These are phyloP conservation scores for Clitoria ternatea DNA, from an alignment of 306 rosid genomes.

Conservation along the genomic window DNA sequence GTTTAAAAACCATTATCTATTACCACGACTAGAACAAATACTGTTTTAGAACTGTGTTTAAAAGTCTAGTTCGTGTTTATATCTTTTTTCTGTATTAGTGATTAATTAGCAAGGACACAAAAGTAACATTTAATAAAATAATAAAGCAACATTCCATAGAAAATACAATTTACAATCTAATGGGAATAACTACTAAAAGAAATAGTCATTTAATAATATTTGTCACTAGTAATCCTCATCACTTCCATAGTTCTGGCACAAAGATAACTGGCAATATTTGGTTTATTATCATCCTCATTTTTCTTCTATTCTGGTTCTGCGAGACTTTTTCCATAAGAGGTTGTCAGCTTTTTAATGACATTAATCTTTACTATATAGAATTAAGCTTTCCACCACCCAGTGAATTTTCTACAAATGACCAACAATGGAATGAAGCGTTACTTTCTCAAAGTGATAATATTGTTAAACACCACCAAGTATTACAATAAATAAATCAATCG, in stretches of 20 bases:
- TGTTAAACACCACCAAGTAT: background rate
- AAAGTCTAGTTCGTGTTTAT: no score
- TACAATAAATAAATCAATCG: background rate
- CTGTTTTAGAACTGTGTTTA: no score
- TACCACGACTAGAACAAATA: no score
- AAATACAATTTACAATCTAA: no score
- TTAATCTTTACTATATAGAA: slow-evolving; percentile 49
- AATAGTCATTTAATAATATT: no score
- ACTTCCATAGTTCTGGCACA: slow-evolving; percentile 60
- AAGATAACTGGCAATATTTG: slow-evolving; percentile 5
- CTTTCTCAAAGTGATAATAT: background rate
- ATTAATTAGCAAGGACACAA: no score
- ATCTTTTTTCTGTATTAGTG: no score
- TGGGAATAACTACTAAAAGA: no score
- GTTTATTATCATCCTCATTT: slow-evolving; percentile 20
- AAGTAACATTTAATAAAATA: no score
- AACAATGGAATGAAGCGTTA: background rate
- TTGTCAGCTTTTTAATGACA: slow-evolving; percentile 47
- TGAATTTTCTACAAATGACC: slow-evolving; percentile 41
- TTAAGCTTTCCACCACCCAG: slow-evolving; percentile 30
- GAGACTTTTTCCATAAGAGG: slow-evolving; percentile 11
- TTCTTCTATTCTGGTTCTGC: slow-evolving; percentile 30
- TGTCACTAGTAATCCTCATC: slow-evolving; percentile 46
- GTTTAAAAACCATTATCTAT: no score
- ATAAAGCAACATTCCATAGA: no score